These are phyloP conservation scores for Psidium friedrichsthalianum DNA, from an alignment of 345 rosid species.

Conservation along the genomic window DNA sequence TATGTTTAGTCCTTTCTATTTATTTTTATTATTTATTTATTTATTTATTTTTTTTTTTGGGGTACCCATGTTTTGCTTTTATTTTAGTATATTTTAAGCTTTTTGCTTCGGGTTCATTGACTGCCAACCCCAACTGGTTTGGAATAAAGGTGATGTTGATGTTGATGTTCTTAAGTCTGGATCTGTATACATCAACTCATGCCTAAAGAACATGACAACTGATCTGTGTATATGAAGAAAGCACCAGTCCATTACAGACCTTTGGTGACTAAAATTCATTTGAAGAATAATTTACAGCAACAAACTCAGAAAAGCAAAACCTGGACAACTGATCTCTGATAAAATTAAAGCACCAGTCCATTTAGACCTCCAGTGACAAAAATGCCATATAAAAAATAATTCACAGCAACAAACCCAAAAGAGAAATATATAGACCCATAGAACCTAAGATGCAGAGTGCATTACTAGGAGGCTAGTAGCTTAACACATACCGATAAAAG, in stretches of 20 bases:
- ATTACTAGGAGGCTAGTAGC: neutral
- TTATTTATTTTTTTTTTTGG: too few relatives aligned
- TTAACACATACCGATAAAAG: neutral
- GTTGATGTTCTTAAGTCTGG: neutral
- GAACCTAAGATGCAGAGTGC: neutral
- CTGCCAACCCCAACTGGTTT: too few relatives aligned
- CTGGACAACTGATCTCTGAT: neutral
- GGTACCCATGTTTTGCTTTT: too few relatives aligned
- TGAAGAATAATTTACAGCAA: neutral
- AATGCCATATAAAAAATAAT: neutral
- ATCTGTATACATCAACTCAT: neutral
- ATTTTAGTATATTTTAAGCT: too few relatives aligned
- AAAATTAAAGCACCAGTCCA: neutral
- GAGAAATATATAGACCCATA: neutral
- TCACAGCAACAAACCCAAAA: neutral
- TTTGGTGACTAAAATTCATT: neutral
- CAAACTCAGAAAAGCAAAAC: neutral
- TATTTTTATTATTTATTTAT: too few relatives aligned
- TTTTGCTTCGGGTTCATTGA: too few relatives aligned
- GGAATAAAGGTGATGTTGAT: too few relatives aligned
- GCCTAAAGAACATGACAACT: neutral
- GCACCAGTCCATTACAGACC: neutral
- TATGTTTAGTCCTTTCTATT: too few relatives aligned
- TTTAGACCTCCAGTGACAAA: neutral
- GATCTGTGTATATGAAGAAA: neutral